Evolutionary conservation across 2,329 filamentous ascomycete genomes (phyloP), one percentile per base, ranked within the genome.

Genomic region (Chaetomiaceae sp.): DNA sequence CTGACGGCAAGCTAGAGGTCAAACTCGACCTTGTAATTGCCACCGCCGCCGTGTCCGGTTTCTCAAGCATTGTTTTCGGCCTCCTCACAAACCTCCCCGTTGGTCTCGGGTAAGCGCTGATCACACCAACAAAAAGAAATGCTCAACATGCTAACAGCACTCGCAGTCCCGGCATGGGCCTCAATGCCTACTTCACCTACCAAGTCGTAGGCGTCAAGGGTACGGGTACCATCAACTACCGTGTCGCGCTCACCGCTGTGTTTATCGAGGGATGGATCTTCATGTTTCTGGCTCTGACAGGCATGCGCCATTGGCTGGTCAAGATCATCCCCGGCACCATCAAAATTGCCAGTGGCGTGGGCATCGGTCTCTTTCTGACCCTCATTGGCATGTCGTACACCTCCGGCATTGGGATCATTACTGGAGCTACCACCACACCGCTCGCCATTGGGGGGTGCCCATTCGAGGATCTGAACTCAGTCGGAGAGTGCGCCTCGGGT

Each of bases 21-120:
- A 85, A 87, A 58, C 80, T 85, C 27, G 89, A 95, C 65, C 72
- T 93, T 16, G 83, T 93, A 51, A 95, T 89, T 1, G 86, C 87
- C 3, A 95, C 89, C 0, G 86, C 88, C n/a, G 87, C 87, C 9
- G 80, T 93, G 45, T 75, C 87, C 5, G 88, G 87, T 6, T 73
- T 93, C 52, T 79, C 86, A 1, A 86, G 84, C 20, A 83, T 95
- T 60, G 73, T 78, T 53, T 92, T 95, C 71, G 89, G 89, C 3
- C 76, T 92, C 17, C 75, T 91, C 47, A 89, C 89, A 23, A 95
- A 95, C 59, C 77, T 93, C 46, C 88, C 89, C 0, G 85, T 89
- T 48, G 84, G 83, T 7, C 69, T 89, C 33, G 86, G 82, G 86
- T 87, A 64, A 80, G 75, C 70, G 4, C 17, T 14, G 5, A 6